Base-by-base conservation (phyloP, 2,329 filamentous ascomycete species). In the Venturia oleaginea region DNA sequence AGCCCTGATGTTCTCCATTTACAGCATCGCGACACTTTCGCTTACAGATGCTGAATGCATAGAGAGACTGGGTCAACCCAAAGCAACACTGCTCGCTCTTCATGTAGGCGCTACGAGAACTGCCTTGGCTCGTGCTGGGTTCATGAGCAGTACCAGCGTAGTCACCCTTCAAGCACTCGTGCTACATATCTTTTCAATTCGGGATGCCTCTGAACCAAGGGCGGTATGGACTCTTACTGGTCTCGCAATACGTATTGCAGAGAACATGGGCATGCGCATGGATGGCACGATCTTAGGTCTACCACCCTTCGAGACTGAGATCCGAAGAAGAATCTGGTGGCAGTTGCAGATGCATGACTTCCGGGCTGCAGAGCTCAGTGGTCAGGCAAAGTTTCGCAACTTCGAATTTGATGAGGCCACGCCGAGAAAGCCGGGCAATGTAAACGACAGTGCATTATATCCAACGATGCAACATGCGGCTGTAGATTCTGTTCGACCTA, bases 401-500 rank as follows among this genome's bases (percentile, higher is more conserved):
- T 27, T 62, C 38, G n/a, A 62, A n/a, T 19, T 59, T 15, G 57
- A 59, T 59, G 48, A 54, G 11, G 32, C 19, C 24, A 54, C 48
- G 48, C 48, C 64, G 43, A 43, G 80, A 46, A 76, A 83, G 71
- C 83, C 84, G 1, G 74, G 81, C 2, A 86, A 86, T 65, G 72
- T 85, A 55, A 80, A 86, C 64, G 84, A 86, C 67, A 70, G 68
- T 17, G 81, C 84, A 48, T 70, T 86, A 1, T 71, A 72, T 4
- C 81, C 82, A 0, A 74, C 75, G 4, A 82, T 82, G 77, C 75
- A 71, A 30, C 24, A 65, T 67, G 59, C 66, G 19, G 62, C 46
- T 22, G 24, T 57, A n/a, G 61, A 63, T 15, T 57, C 43, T 15
- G 55, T 62, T n/a, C 67, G 67, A 13, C 48, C 48, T 32, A 54